phyloP scores from a whole-genome alignment of 257 asterid genomes.

The Solanum rostratum region DNA sequence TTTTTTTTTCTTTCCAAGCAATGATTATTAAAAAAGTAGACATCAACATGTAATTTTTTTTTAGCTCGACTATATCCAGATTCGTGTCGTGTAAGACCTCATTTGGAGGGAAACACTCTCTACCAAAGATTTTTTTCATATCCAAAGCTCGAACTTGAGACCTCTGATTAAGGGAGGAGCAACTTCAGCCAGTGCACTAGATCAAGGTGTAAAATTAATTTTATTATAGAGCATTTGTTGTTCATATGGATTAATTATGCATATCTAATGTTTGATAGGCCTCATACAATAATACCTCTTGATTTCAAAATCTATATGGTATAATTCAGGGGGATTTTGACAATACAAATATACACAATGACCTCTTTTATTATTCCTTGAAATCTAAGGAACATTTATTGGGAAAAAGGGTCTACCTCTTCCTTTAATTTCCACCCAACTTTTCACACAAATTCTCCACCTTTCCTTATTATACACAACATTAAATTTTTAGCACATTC shows the following conservation, averaged over 20 bases:
- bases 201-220: too few species aligned
- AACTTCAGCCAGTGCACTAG: too few species aligned
- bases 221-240: fast-evolving
- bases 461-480: background rate
- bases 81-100: too few species aligned
- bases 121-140: too few species aligned
- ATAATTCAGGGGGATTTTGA: slow-evolving; percentile 32
- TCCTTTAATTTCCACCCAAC: slow-evolving; percentile 20
- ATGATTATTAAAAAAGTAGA: background rate
- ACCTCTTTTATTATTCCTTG: slow-evolving; percentile 47
- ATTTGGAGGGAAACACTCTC: too few species aligned
- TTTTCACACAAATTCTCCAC: background rate
- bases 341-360: slow-evolving; percentile 37
- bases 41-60: background rate
- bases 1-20: background rate
- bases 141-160: too few species aligned
- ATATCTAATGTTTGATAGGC: background rate
- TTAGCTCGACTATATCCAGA: too few species aligned
- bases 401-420: slow-evolving; percentile 19
- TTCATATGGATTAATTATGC: background rate
- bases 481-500: slow-evolving; percentile 16
- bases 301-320: background rate
- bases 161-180: too few species aligned
- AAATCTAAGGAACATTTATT: slow-evolving; percentile 73
- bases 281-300: background rate